Base-by-base conservation (phyloP, 371 early-diverging fungal genomes). In the Rhizomucor pusillus region DNA sequence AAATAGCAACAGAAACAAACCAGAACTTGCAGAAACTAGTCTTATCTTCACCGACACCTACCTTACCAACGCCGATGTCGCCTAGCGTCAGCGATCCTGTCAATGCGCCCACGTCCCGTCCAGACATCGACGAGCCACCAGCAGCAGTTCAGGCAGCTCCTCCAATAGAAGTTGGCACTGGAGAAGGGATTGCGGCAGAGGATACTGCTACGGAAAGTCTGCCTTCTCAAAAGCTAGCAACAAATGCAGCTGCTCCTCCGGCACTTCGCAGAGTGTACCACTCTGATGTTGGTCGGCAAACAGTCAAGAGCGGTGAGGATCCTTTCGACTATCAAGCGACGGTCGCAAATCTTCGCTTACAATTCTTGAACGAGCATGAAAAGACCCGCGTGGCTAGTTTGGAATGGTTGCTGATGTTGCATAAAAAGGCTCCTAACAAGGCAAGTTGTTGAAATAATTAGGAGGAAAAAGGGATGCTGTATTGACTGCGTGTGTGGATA, bases 401-500 rank as follows among this genome's bases (percentile, higher is more conserved):
- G 63, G 93, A 92, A 37, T 97, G 97, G 97, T 67, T 97, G n/a
- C 58, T 93, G 18, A 90, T 94, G 87, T 69, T 97, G 41, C 95
- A 97, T 61, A 84, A 83, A 50, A 94, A 92, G 62, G 88, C 90
- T 12, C 94, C 95, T 0, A 76, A 79, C 48, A 77, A 81, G 73
- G 85, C 81, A 57, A 29, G 9, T 7, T 11, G 4, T 1, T 18
- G 44, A 43, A 19, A n/a, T 3, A 40, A 43, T 29, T 44, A 29
- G 43, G 7, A 29, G 43, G 7, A 29, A 29, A 29, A 29, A 29
- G 3, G 29, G 29, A 29, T 29, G 29, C 7, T 5, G 29, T 7
- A n/a, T n/a, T n/a, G n/a, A n/a, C n/a, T 14, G 7, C 37, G 12
- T 11, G 7, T 13, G n/a, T n/a, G n/a, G n/a, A n/a, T n/a, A n/a